Evolutionary conservation across 305 asterid species (phyloP).

Genomic region (Striga hermonthica): DNA sequence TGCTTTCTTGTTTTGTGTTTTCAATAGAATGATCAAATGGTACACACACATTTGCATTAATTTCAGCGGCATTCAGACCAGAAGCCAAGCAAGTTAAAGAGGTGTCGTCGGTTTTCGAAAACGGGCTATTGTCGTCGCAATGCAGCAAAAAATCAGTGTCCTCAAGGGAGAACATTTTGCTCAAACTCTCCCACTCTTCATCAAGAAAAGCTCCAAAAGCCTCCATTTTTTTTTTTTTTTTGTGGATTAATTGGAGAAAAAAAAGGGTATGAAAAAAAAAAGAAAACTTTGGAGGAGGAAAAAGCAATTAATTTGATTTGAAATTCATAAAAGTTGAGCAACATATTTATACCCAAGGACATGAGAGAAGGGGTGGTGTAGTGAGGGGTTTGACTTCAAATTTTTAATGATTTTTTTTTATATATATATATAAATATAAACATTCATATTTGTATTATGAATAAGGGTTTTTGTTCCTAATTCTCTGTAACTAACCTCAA

Average conservation of each 20-base stretch:
- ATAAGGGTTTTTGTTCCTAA: slow-evolving; percentile 30
- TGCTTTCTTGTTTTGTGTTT: slow-evolving; percentile 44
- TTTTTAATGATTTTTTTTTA: slow-evolving; percentile 29
- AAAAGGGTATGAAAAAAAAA: not conserved
- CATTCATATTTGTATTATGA: slow-evolving; percentile 14
- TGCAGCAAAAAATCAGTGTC: slow-evolving; percentile 31
- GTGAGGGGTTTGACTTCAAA: slow-evolving; percentile 48
- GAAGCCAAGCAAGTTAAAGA: slow-evolving; percentile 22
- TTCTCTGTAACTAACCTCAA: not conserved
- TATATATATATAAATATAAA: slow-evolving; percentile 4
- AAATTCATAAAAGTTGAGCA: not conserved
- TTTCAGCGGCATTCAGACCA: slow-evolving; percentile 30
- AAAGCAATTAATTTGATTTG: slow-evolving; percentile 7
- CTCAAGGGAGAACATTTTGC: slow-evolving; percentile 37
- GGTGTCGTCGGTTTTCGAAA: not conserved
- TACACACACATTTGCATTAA: not conserved
- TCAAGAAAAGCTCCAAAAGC: slow-evolving; percentile 36
- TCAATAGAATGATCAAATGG: not conserved
- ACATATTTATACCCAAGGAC: slow-evolving; percentile 46
- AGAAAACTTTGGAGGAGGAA: not conserved
- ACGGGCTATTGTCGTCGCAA: slow-evolving; percentile 15
- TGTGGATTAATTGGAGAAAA: not conserved
- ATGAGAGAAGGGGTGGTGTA: slow-evolving; percentile 27
- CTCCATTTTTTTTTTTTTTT: slow-evolving; percentile 32
- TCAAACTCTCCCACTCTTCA: slow-evolving; percentile 44